Percentiles rank a stretch among this genome's conserved stretches.
These are phyloP conservation scores for Candida sakaeoensis DNA, from an alignment of 805 yeast genomes.

Conservation along the genomic window DNA sequence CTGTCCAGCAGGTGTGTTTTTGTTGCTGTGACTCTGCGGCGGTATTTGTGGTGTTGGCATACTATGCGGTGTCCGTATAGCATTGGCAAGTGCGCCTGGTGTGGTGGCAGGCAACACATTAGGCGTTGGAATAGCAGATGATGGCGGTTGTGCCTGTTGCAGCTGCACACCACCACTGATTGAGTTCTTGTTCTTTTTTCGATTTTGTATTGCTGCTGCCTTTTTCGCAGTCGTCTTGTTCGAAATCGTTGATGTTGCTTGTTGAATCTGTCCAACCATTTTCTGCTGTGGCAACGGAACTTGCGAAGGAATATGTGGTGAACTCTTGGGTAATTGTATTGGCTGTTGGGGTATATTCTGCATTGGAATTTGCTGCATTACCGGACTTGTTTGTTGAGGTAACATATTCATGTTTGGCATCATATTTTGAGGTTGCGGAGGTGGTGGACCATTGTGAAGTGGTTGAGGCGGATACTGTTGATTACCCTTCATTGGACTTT, in stretches of 20 bases:
- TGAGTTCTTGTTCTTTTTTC: conserved; percentile 8
- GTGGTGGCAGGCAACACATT: conserved; percentile 27
- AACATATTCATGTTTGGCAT: conserved; percentile 18
- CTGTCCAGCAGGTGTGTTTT: conserved; percentile 35
- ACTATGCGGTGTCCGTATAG: conserved; percentile 43
- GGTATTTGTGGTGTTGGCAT: conserved; percentile 40
- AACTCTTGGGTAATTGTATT: conserved; percentile 9
- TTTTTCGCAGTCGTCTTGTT: conserved; percentile 7
- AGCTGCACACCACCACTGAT: conserved; percentile 15
- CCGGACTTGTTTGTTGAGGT: conserved; percentile 20
- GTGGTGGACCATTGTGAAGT: no score
- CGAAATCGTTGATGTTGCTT: conserved; percentile 10
- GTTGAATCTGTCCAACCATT: conserved; percentile 8
- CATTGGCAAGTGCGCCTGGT: conserved; percentile 36
- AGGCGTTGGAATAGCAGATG: conserved; percentile 31
- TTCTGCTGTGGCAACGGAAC: conserved; percentile 15
- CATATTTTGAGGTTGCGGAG: conserved; percentile 1
- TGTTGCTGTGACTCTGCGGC: conserved; percentile 31
- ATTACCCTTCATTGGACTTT: conserved; percentile 3
- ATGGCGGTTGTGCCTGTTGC: no score
- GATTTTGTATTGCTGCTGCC: conserved; percentile 11
- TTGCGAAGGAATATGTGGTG: conserved; percentile 8
- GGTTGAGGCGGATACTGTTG: conserved; percentile 3
- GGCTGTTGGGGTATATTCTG: conserved; percentile 8
- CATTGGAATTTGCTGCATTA: conserved; percentile 9